Base-by-base conservation (phyloP, 352 stramenopile genomes). In the Achlya hypogyna region DNA sequence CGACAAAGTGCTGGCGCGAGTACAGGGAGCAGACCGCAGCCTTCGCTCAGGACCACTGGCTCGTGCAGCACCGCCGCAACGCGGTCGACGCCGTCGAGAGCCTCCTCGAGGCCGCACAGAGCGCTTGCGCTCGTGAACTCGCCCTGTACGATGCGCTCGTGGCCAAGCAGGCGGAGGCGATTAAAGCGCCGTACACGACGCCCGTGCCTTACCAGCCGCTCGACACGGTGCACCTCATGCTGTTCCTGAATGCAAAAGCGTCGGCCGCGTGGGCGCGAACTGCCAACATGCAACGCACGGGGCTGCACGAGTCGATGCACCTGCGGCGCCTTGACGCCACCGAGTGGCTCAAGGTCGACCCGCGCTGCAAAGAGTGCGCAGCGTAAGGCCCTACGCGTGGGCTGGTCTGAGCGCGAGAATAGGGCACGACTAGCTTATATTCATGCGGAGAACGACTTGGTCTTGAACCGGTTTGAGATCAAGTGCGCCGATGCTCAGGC, bases 31-130 rank as follows among this genome's bases (percentile, higher is more conserved):
- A 67, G 23, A 45, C 47, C 5, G 40, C 60, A 1, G 60, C 60
- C 4, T 67, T 67, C 59, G 60, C 60, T 9, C 20, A 59, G 20
- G 51, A 67, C 16, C 51, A 67, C 23, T 67, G 60, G 58, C 23
- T 60, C 4, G 60, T 67, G 10, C 60, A 67, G 71, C 70, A 89
- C 66, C 76, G 80, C 25, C 75, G 91, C 38, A 81, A 89, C 73
- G 77, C 79, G 53, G 63, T 90, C 45, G 69, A 74, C 4, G 80
- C 83, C 29, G 86, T 92, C 68, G 86, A 89, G 72, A 74, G 77
- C 65, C 70, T 93, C 45, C 82, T 90, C 67, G 83, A 91, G 54
- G 81, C 78, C 29, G 85, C 60, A 8, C 5, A 42, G 16, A 27
- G 12, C 1, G 20, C 35, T 23, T 49, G 49, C 51, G 31, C 12